These are phyloP conservation scores for Candida silvicultrix DNA, from an alignment of 805 yeast species.

Conservation along the genomic window DNA sequence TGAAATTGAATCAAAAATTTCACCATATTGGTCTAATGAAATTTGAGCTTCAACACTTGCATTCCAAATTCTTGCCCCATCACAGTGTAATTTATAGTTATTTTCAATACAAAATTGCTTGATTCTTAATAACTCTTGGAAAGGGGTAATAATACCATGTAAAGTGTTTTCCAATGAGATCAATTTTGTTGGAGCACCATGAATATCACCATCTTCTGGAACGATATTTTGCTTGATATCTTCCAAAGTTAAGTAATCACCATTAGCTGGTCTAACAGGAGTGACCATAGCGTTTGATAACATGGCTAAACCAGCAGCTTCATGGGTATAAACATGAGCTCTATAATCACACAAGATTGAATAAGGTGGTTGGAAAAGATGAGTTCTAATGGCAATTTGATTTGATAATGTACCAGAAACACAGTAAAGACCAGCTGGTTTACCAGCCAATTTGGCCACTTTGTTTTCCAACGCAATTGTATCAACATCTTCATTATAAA, in stretches of 20 bases:
- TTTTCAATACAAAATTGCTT: conserved; percentile 60
- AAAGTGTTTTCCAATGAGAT: conserved; percentile 85
- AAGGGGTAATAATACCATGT: conserved; percentile 76
- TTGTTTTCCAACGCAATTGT: conserved; percentile 58
- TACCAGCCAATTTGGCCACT: conserved; percentile 67
- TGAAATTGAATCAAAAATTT: conserved; percentile 77
- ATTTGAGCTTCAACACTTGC: conserved; percentile 59
- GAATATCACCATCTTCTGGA: conserved; percentile 81
- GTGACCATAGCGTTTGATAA: conserved; percentile 89
- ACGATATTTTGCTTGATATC: conserved; percentile 58
- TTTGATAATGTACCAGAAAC: conserved; percentile 89
- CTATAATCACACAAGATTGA: conserved; percentile 79
- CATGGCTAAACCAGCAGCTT: conserved; percentile 89
- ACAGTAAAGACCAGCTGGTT: conserved; percentile 75
- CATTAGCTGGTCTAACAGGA: conserved; percentile 75
- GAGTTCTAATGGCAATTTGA: conserved; percentile 77
- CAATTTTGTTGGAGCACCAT: conserved; percentile 81
- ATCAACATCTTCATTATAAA: conserved; percentile 74
- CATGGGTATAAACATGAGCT: conserved; percentile 76
- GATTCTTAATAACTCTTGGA: conserved; percentile 69
- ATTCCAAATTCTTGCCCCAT: conserved; percentile 95
- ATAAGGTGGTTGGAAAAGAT: conserved; percentile 78
- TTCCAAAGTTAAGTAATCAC: conserved; percentile 69
- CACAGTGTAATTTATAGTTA: conserved; percentile 67
- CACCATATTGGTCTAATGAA: conserved; percentile 65